Conservation (phyloP, 2,329 filamentous ascomycete genomes). For the Lachnellula cervina region DNA sequence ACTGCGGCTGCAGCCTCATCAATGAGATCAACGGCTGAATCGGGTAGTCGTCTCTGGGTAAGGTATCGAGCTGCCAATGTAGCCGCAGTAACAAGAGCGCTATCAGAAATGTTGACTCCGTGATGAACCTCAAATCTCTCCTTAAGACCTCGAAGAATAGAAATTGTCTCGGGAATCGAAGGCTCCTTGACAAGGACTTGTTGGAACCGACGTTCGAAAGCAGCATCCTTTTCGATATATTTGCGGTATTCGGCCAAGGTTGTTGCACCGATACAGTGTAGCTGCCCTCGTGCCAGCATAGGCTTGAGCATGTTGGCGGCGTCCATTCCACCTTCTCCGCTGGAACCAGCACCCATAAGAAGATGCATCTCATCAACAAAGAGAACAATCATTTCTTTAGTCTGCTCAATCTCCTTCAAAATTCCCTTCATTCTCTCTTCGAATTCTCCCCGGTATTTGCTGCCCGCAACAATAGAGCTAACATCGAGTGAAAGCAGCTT, state of each 20-base stretch:
- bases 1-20: conserved; percentile 98
- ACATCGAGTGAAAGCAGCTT: conserved; percentile 93
- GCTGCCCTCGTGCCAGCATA: conserved; percentile 92
- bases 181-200: conserved; percentile 97
- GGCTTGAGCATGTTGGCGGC: conserved; percentile 96
- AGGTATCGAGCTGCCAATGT: conserved; percentile 90
- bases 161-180: conserved; percentile 81
- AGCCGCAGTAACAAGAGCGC: conserved; percentile 86
- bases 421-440: conserved; percentile 99
- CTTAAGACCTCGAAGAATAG: conserved; percentile 96
- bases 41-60: conserved; percentile 82
- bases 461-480: conserved; percentile 89
- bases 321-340: conserved; percentile 97
- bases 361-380: conserved; percentile 99
- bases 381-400: conserved; percentile 93
- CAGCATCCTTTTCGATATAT: conserved; percentile 97
- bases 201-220: conserved; percentile 97
- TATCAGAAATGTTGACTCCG: conserved; percentile 93
- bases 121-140: conserved; percentile 98
- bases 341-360: conserved; percentile 93
- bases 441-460: conserved; percentile 98
- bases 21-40: conserved; percentile 93
- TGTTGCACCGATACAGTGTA: conserved; percentile 97
- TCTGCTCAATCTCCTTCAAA: conserved; percentile 90
- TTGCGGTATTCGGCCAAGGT: conserved; percentile 95